Evolutionary conservation across 2,329 filamentous ascomycete genomes (phyloP).

Genomic region (Aspergillus quadricinctus): DNA sequence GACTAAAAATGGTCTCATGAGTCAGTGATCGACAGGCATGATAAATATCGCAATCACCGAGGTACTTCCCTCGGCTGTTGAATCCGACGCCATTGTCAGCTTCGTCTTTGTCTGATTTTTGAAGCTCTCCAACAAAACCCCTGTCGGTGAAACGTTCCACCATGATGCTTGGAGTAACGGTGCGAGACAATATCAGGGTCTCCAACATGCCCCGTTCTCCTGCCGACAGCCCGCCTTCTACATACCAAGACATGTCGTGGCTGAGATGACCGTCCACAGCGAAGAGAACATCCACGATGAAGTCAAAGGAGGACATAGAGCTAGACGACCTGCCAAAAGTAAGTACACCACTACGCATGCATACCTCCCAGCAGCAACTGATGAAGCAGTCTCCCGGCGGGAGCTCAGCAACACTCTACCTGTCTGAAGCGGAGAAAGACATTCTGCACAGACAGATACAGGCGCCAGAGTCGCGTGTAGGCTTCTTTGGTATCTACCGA

Average conservation of each 20-base stretch:
- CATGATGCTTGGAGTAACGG: background rate
- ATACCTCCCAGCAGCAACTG: slow-evolving; percentile 21
- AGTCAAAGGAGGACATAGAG: slow-evolving; percentile 4
- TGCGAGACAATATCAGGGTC: background rate
- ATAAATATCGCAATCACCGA: background rate
- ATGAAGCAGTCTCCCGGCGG: background rate
- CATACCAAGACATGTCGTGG: background rate
- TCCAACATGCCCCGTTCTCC: background rate
- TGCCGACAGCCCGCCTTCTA: background rate
- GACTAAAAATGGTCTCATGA: background rate
- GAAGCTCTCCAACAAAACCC: background rate
- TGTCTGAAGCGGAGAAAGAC: slow-evolving; percentile 50
- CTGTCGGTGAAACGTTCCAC: background rate
- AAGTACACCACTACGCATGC: background rate
- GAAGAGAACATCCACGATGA: background rate
- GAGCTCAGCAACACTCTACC: slow-evolving; percentile 2
- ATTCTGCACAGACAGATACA: slow-evolving; percentile 64
- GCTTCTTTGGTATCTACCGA: slow-evolving; percentile 59
- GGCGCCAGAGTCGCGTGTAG: slow-evolving; percentile 58
- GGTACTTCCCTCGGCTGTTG: background rate
- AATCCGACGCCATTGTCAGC: background rate
- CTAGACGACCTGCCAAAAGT: slow-evolving; percentile 1
- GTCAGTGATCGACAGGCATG: too few relatives aligned
- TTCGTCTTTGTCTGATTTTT: background rate
- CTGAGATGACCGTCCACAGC: background rate